phyloP scores from a whole-genome alignment of 1,139 yeast species.

The Debaryomyces nepalensis region DNA sequence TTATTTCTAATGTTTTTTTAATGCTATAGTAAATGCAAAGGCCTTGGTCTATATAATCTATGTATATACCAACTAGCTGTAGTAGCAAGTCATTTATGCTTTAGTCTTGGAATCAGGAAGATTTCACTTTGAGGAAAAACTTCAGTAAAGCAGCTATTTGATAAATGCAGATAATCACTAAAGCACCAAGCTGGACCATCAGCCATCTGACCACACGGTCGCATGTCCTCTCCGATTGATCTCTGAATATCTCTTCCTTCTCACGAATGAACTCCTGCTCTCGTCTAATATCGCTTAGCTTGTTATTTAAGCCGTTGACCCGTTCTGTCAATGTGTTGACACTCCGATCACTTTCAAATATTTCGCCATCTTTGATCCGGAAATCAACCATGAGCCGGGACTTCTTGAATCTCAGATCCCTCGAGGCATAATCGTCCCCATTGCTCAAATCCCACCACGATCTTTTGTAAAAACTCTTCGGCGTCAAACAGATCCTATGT shows the following conservation, averaged over 20 bases:
- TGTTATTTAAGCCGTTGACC: constrained; percentile 56
- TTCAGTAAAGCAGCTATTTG: constrained; percentile 66
- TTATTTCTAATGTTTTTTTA: no score
- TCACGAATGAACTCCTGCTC: constrained; percentile 72
- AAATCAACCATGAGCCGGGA: constrained; percentile 56
- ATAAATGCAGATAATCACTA: constrained; percentile 66
- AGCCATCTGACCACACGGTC: constrained; percentile 70
- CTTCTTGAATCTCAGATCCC: constrained; percentile 56
- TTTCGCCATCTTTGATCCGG: constrained; percentile 54
- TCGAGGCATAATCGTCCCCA: constrained; percentile 17
- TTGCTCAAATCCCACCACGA: constrained; percentile 25
- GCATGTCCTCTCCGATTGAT: constrained; percentile 68
- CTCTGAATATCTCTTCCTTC: constrained; percentile 71
- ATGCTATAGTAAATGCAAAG: no score
- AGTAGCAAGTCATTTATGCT: background rate
- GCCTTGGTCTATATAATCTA: background rate
- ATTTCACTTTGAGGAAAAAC: constrained; percentile 69
- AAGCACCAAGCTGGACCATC: constrained; percentile 59
- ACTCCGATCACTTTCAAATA: constrained; percentile 54
- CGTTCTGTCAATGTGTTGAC: constrained; percentile 56
- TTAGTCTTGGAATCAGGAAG: background rate
- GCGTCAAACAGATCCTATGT: constrained; percentile 72
- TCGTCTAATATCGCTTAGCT: constrained; percentile 59
- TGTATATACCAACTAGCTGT: background rate
- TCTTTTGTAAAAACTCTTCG: constrained; percentile 48